Evolutionary conservation across 1,284 basidiomycete species (phyloP).

Genomic region (Cryptococcus amylolentus): DNA sequence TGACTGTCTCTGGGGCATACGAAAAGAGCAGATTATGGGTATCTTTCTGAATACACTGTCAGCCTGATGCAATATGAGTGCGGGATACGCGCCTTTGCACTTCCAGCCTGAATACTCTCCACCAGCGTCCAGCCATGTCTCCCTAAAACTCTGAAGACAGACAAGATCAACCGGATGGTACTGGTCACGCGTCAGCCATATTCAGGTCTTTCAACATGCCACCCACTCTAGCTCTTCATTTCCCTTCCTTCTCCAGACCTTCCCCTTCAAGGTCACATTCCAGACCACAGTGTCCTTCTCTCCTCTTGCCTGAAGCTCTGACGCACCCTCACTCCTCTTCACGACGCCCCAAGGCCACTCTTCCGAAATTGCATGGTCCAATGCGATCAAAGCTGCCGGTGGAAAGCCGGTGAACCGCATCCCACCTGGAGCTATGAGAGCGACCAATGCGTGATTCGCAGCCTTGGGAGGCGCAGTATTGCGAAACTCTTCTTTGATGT

Average conservation of each 20-base stretch:
- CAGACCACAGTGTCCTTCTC: constrained; percentile 18
- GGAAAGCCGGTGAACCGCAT: constrained; percentile 37
- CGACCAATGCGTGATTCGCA: constrained; percentile 31
- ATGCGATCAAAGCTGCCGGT: constrained; percentile 16
- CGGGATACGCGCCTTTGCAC: constrained; percentile 21
- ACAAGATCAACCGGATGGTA: constrained; percentile 36
- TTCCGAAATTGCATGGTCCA: constrained; percentile 19
- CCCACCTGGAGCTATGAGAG: constrained; percentile 18
- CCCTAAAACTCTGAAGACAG: constrained; percentile 31
- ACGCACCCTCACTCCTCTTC: constrained; percentile 17
- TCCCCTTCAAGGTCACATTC: constrained; percentile 30
- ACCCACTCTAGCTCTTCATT: constrained; percentile 43
- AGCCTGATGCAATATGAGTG: background rate
- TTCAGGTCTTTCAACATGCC: background rate
- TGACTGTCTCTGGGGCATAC: constrained; percentile 15
- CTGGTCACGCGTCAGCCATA: constrained; percentile 11
- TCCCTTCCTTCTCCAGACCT: constrained; percentile 40
- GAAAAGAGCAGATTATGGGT: constrained; percentile 40
- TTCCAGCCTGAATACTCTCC: constrained; percentile 28
- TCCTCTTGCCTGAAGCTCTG: constrained; percentile 9
- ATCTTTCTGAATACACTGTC: constrained; percentile 26
- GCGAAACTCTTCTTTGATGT: constrained; percentile 32
- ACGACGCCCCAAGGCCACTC: constrained; percentile 27
- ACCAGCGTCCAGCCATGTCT: constrained; percentile 36
- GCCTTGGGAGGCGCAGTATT: background rate